Conservation (phyloP, 1,139 yeast species). For the Meyerozyma athensensis region DNA sequence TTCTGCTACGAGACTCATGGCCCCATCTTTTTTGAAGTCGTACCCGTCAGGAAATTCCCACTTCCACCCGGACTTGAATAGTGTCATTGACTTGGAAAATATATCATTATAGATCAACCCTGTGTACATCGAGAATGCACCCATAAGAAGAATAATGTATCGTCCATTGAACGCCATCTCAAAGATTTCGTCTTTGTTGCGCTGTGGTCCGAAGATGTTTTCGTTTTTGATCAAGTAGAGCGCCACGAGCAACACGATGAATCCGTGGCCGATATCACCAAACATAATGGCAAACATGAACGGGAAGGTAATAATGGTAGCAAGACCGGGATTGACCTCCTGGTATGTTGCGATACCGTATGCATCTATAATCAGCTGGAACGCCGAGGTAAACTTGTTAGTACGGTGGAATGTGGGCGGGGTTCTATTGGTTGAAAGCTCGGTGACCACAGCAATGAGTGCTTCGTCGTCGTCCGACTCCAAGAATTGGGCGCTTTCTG, state of each 20-base stretch:
- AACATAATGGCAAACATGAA: constrained; percentile 99
- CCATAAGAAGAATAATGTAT: constrained; percentile 87
- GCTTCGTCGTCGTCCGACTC: constrained; percentile 24
- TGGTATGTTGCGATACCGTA: constrained; percentile 92
- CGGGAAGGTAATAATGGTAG: constrained; percentile 93
- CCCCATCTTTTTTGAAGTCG: constrained; percentile 50
- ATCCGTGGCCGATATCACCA: constrained; percentile 97
- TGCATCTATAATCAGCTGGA: constrained; percentile 91
- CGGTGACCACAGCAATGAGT: constrained; percentile 62
- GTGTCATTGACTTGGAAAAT: constrained; percentile 82
- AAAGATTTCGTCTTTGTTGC: constrained; percentile 83
- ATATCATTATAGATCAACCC: constrained; percentile 92
- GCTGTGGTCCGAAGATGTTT: constrained; percentile 53
- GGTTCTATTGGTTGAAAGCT: constrained; percentile 69
- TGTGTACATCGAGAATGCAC: constrained; percentile 86
- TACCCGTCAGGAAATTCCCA: constrained; percentile 69
- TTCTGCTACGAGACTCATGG: constrained; percentile 51
- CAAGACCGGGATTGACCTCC: constrained; percentile 94
- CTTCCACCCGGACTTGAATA: constrained; percentile 85
- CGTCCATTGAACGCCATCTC: constrained; percentile 96
- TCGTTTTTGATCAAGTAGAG: constrained; percentile 67
- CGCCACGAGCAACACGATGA: constrained; percentile 72
- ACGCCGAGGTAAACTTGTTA: constrained; percentile 87
- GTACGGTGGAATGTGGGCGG: constrained; percentile 95
- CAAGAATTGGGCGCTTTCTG: constrained; percentile 10